Evolutionary conservation across 2,329 filamentous ascomycete species (phyloP).

Genomic region (Mollisiaceae sp.): DNA sequence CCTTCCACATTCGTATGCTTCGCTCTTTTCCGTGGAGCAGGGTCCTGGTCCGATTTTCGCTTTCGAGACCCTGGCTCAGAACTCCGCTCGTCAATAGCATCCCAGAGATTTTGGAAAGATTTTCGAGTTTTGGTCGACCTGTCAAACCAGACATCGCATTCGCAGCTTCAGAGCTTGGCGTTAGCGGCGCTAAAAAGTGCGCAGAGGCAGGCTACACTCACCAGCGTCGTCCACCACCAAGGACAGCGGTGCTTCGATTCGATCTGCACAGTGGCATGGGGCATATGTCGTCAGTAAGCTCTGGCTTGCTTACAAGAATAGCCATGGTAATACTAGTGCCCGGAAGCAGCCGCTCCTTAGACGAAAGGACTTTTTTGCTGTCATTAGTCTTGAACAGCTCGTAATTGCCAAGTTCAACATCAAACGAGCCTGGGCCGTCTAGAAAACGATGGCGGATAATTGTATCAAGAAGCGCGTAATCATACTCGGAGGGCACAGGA

Average conservation of each 20-base stretch:
- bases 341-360: not conserved
- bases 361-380: not conserved
- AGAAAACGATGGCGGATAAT: constrained; percentile 22
- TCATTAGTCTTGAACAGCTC: constrained; percentile 1
- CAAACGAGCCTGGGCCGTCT: constrained; percentile 20
- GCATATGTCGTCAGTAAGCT: not conserved
- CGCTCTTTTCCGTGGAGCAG: too few species aligned
- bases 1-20: too few species aligned
- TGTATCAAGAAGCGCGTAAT: constrained; percentile 16
- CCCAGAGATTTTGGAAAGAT: too few species aligned
- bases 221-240: not conserved
- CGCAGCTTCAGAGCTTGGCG: too few species aligned
- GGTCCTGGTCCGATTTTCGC: too few species aligned
- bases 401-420: constrained; percentile 13
- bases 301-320: not conserved
- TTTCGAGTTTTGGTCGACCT: not conserved
- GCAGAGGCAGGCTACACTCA: not conserved
- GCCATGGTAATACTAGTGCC: not conserved
- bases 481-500: constrained; percentile 23
- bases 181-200: too few species aligned
- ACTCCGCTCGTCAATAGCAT: too few species aligned
- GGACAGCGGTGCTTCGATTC: not conserved
- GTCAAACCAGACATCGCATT: too few species aligned
- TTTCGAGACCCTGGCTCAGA: too few species aligned
- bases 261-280: not conserved